These are phyloP conservation scores for Aspergillus clavatus DNA, from an alignment of 2,329 filamentous ascomycete genomes.

Conservation along the genomic window DNA sequence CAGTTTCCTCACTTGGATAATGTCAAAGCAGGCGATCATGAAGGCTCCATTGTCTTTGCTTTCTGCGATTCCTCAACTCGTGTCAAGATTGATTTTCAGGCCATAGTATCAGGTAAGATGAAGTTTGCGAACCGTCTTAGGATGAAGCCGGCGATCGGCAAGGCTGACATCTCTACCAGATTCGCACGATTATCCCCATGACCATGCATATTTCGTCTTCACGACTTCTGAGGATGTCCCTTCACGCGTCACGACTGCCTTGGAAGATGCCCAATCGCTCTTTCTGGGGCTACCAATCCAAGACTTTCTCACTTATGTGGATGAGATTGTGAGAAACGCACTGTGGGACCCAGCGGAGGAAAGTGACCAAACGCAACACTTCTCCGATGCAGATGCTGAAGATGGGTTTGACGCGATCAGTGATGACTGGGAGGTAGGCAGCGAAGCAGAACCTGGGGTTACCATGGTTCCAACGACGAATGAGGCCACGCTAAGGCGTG, in stretches of 20 bases:
- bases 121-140: too few relatives aligned
- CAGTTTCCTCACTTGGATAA: conserved; percentile 48
- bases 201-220: conserved; percentile 56
- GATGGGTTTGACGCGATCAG: conserved; percentile 19
- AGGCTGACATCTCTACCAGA: conserved; percentile 37
- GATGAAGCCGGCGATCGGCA: background rate
- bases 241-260: conserved; percentile 18
- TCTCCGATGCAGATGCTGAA: background rate
- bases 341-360: background rate
- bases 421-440: conserved; percentile 26
- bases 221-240: conserved; percentile 42
- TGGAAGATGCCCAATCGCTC: conserved; percentile 44
- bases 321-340: conserved; percentile 30
- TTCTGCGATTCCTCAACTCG: conserved; percentile 39
- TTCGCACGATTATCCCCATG: conserved; percentile 55
- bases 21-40: conserved; percentile 60
- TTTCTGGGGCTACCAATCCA: conserved; percentile 43
- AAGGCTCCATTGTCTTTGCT: conserved; percentile 65
- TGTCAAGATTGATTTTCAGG: conserved; percentile 32
- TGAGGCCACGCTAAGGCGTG: conserved; percentile 12
- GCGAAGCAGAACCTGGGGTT: background rate
- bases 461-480: conserved; percentile 2
- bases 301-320: conserved; percentile 48
- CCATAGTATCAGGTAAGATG: conserved; percentile 38
- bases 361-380: background rate